Percentiles rank a stretch among this genome's conserved stretches.
phyloP scores from a whole-genome alignment of 257 asterid genomes.

The Fraxinus pennsylvanica region DNA sequence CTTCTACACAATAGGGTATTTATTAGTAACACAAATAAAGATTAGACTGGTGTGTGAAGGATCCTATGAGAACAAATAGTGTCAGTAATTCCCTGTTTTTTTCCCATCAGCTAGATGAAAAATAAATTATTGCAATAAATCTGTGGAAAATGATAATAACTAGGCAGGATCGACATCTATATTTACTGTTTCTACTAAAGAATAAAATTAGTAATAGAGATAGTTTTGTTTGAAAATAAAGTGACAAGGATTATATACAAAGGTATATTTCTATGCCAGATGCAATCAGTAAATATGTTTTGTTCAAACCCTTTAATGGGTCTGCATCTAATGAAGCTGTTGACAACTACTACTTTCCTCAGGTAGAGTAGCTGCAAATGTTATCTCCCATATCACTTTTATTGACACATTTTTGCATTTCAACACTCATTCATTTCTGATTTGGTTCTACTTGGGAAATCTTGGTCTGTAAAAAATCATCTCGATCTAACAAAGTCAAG shows the following conservation, averaged over 20 bases:
- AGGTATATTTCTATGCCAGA: not conserved
- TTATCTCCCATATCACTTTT: not conserved
- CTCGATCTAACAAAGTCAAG: no score
- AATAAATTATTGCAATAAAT: not conserved
- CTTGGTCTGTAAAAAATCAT: slow-evolving; percentile 5
- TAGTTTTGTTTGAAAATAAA: not conserved
- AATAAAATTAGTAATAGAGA: not conserved
- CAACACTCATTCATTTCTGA: not conserved
- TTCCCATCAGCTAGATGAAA: not conserved
- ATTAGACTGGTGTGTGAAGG: not conserved
- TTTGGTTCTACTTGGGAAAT: not conserved
- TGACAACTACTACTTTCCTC: not conserved
- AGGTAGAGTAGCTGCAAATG: slow-evolving; percentile 5
- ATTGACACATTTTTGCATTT: not conserved
- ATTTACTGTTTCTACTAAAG: not conserved
- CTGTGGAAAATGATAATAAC: not conserved
- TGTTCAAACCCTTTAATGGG: not conserved
- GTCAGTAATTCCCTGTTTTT: not conserved
- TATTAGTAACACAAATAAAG: not conserved
- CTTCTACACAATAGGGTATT: not conserved
- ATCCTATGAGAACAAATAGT: not conserved
- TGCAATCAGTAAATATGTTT: not conserved
- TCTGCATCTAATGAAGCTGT: not conserved
- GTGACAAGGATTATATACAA: not conserved
- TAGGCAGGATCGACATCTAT: not conserved